These are phyloP conservation scores for Aegle marmelos DNA, from an alignment of 345 rosid species.

Conservation along the genomic window DNA sequence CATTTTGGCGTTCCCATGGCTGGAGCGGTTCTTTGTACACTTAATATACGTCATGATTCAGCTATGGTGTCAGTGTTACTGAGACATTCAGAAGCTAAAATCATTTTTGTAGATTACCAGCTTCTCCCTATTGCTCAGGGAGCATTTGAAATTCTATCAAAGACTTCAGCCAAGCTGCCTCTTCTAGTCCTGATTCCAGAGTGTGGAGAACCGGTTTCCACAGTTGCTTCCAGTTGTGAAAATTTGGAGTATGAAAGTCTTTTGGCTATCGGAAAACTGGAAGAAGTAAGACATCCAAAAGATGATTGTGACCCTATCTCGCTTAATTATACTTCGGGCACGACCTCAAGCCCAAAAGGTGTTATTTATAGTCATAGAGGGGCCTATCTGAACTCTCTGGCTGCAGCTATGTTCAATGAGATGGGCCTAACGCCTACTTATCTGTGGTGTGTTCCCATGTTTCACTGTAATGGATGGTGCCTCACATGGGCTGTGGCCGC, in stretches of 20 bases:
- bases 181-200: conserved; percentile 40
- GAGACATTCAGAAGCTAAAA: conserved; percentile 54
- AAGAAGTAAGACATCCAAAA: conserved; percentile 39
- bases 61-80: conserved; percentile 42
- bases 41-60: conserved; percentile 55
- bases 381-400: conserved; percentile 56
- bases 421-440: conserved; percentile 50
- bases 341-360: conserved; percentile 63
- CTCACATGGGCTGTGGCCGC: conserved; percentile 61
- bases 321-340: conserved; percentile 64
- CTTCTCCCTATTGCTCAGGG: conserved; percentile 38
- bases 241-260: conserved; percentile 43
- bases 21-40: conserved; percentile 56
- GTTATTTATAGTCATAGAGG: conserved; percentile 65
- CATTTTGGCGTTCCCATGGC: conserved; percentile 74
- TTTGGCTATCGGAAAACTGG: conserved; percentile 36
- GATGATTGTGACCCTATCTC: conserved; percentile 57
- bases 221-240: conserved; percentile 1
- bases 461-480: conserved; percentile 75
- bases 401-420: conserved; percentile 40
- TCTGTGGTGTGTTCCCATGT: conserved; percentile 66
- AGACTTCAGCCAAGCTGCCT: conserved; percentile 36
- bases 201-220: conserved; percentile 3
- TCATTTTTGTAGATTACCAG: conserved; percentile 51
- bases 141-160: conserved; percentile 44